A percentile compares a stretch with the other conserved stretches of the same genome.
phyloP scores from a whole-genome alignment of 2,329 filamentous ascomycete genomes.

The Knufia fluminis region DNA sequence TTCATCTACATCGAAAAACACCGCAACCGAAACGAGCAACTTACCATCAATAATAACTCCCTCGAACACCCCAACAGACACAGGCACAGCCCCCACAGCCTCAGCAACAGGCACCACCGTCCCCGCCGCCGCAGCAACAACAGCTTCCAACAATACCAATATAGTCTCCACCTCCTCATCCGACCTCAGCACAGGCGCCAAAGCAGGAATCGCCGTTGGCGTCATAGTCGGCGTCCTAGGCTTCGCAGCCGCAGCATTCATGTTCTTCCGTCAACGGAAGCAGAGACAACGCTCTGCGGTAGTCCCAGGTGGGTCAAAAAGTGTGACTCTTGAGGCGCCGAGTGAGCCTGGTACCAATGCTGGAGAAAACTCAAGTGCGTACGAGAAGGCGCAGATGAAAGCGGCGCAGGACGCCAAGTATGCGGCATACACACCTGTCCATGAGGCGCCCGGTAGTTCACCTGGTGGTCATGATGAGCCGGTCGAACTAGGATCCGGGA shows the following conservation, averaged over 20 bases:
- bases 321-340: not conserved
- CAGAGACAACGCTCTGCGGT: not conserved
- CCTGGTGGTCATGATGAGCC: not conserved
- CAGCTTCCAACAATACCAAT: not conserved
- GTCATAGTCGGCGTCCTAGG: constrained; percentile 31
- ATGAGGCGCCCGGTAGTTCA: not conserved
- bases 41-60: not conserved
- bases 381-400: not conserved
- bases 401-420: not conserved
- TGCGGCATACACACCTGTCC: not conserved
- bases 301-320: not conserved
- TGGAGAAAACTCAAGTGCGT: not conserved
- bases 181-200: constrained; percentile 22
- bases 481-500: not conserved
- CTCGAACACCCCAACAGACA: not conserved
- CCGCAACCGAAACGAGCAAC: not conserved
- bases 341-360: not conserved
- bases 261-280: not conserved
- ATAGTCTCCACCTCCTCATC: not conserved
- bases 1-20: not conserved
- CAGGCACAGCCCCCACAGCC: not conserved
- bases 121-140: no score
- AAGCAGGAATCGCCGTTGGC: constrained; percentile 28
- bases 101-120: not conserved
- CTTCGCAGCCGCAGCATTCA: not conserved